These are phyloP conservation scores for Micractinium conductrix DNA, from an alignment of 139 green algal genomes.

Conservation along the genomic window DNA sequence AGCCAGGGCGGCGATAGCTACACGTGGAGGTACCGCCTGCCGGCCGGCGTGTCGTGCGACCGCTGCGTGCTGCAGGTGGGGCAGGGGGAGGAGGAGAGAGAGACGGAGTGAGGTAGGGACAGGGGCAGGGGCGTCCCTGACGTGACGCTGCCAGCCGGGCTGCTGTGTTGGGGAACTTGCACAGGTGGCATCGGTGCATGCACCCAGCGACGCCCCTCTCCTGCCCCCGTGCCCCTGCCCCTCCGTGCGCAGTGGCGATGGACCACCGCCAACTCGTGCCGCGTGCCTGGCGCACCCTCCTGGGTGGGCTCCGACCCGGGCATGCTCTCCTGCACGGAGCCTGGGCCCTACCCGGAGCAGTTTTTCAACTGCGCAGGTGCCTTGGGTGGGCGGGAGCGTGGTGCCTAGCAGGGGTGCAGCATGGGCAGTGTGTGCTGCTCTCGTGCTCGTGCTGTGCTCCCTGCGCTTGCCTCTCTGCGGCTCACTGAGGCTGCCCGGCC, in stretches of 20 bases:
- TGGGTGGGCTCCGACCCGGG: neutral
- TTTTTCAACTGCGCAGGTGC: neutral
- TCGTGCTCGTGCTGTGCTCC: too few relatives aligned
- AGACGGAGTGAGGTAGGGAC: neutral
- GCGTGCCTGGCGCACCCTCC: neutral
- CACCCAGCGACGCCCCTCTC: neutral
- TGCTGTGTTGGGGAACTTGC: neutral
- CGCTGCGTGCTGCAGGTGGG: slow-evolving; percentile 23
- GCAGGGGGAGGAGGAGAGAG: neutral
- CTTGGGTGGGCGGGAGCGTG: neutral
- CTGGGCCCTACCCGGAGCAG: neutral
- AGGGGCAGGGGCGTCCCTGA: too few relatives aligned
- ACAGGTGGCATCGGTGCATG: neutral
- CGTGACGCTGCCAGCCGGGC: too few relatives aligned
- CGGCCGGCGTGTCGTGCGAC: slow-evolving; percentile 10
- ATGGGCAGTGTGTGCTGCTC: neutral
- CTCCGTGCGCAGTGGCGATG: slow-evolving; percentile 4
- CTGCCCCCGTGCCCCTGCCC: neutral
- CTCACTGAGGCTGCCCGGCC: too few relatives aligned
- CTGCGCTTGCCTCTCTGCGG: too few relatives aligned
- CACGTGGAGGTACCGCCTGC: slow-evolving; percentile 23
- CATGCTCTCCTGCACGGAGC: neutral
- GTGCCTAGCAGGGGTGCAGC: neutral
- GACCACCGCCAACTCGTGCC: slow-evolving; percentile 27
- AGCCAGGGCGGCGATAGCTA: slow-evolving; percentile 14